Percentiles rank a stretch among this genome's conserved stretches.
phyloP scores from a whole-genome alignment of 2,329 filamentous ascomycete species.

The Colletotrichum sp. region DNA sequence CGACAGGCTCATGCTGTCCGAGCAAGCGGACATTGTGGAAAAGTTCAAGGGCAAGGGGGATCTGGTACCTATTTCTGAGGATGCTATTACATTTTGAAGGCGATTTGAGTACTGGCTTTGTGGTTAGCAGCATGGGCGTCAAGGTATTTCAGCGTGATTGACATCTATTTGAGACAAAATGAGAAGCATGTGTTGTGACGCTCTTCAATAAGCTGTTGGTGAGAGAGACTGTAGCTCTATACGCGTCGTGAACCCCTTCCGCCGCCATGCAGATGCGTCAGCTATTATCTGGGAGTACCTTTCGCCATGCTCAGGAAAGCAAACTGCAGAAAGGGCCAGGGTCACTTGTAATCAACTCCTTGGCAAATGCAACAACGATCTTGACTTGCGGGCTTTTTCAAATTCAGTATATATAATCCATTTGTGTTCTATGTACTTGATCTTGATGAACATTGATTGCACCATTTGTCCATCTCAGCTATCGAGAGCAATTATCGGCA shows the following conservation, averaged over 20 bases:
- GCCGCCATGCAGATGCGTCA: too few relatives aligned
- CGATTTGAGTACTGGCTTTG: neutral
- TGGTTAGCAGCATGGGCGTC: neutral
- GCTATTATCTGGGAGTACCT: too few relatives aligned
- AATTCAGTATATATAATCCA: neutral
- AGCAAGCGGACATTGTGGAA: conserved; percentile 58
- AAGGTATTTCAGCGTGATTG: neutral
- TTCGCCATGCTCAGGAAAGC: too few relatives aligned
- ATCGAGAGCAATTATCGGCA: neutral
- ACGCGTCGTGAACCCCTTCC: too few relatives aligned
- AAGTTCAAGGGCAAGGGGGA: conserved; percentile 53
- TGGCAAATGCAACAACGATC: too few relatives aligned
- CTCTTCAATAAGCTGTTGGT: neutral
- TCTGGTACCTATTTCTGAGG: conserved; percentile 48
- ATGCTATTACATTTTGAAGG: conserved; percentile 26
- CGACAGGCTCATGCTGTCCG: conserved; percentile 55
- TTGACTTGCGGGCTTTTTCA: neutral
- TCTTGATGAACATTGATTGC: neutral
- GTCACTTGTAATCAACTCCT: too few relatives aligned
- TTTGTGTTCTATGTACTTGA: neutral
- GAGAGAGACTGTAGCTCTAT: too few relatives aligned
- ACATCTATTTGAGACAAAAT: neutral
- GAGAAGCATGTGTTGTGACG: neutral
- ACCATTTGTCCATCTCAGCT: neutral
- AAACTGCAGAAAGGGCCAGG: too few relatives aligned